These are phyloP conservation scores for Capsella bursapastoris DNA, from an alignment of 345 rosid genomes.

Conservation along the genomic window DNA sequence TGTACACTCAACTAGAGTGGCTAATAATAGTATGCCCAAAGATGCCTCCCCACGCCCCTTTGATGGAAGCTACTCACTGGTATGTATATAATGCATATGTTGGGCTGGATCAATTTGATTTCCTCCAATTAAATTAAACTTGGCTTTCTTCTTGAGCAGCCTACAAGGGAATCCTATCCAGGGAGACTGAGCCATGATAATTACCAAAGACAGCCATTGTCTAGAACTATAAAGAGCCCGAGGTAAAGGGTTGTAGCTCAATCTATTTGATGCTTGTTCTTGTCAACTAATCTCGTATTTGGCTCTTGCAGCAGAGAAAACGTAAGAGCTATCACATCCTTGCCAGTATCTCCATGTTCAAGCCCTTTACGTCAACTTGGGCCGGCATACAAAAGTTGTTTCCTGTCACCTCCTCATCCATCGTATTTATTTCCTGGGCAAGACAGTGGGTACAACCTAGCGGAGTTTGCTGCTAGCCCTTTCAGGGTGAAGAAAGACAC, in stretches of 20 bases:
- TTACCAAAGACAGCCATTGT: conserved; percentile 51
- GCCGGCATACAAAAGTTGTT: conserved; percentile 67
- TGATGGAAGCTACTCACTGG: conserved; percentile 81
- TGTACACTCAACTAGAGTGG: conserved; percentile 61
- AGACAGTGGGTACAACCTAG: conserved; percentile 52
- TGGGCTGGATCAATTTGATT: conserved; percentile 20
- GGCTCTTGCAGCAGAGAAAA: conserved; percentile 63
- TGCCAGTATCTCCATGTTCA: conserved; percentile 91
- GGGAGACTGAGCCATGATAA: conserved; percentile 64
- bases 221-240: conserved; percentile 55
- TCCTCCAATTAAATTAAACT: conserved; percentile 15
- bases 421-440: conserved; percentile 57
- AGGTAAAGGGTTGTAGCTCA: conserved; percentile 52
- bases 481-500: conserved; percentile 54
- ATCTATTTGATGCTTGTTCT: conserved; percentile 13
- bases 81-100: conserved; percentile 34
- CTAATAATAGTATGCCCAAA: conserved; percentile 54
- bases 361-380: conserved; percentile 81
- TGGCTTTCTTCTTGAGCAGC: conserved; percentile 55
- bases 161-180: conserved; percentile 63
- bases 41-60: conserved; percentile 59
- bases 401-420: conserved; percentile 83
- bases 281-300: conserved; percentile 18
- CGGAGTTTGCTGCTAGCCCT: conserved; percentile 60
- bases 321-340: conserved; percentile 68